Evolutionary conservation across 257 asterid genomes (phyloP).

Genomic region (Solanum clarkiae): DNA sequence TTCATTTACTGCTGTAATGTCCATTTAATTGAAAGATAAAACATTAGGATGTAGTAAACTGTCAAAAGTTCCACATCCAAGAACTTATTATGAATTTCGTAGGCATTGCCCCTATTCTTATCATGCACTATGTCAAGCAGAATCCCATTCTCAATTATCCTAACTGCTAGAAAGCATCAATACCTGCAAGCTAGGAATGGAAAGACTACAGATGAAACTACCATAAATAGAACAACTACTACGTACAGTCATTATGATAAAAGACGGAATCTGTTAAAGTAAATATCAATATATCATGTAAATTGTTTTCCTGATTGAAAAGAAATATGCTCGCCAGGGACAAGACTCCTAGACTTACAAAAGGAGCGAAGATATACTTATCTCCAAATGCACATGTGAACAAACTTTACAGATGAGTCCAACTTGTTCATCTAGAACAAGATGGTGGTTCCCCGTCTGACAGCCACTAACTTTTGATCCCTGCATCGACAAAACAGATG

Average conservation of each 20-base stretch:
- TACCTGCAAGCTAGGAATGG: not conserved
- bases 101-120: not conserved
- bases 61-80: not conserved
- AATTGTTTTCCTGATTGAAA: not conserved
- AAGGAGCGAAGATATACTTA: conserved; percentile 47
- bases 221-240: not conserved
- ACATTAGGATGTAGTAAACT: not conserved
- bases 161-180: not conserved
- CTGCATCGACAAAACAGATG: not conserved
- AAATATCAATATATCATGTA: not conserved
- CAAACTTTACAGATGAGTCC: conserved; percentile 53
- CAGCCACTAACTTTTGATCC: conserved; percentile 11
- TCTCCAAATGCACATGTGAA: conserved; percentile 24
- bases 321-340: not conserved
- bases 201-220: not conserved
- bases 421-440: conserved; percentile 43
- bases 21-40: not conserved
- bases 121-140: not conserved
- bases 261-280: not conserved
- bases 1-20: not conserved
- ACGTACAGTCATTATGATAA: not conserved
- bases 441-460: conserved; percentile 30
- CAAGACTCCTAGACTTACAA: conserved; percentile 29
- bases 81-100: not conserved
- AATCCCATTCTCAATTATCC: not conserved